Percentiles rank a stretch among this genome's conserved stretches.
Conservation (phyloP, 2,329 filamentous ascomycete species). For the Neodidymelliopsis sp. region DNA sequence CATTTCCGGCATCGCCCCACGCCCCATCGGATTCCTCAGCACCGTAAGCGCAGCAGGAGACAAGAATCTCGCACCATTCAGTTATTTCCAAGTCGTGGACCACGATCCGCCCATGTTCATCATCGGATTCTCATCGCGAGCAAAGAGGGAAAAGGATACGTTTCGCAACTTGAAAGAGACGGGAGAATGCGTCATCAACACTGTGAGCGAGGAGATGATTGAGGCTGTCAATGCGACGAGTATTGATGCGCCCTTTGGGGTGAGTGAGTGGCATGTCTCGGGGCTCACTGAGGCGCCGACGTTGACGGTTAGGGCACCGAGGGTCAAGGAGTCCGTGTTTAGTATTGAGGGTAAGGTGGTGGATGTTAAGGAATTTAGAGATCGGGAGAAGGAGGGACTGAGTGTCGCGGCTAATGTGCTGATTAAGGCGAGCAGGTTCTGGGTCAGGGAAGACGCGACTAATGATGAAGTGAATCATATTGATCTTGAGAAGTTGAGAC, state of each 20-base stretch:
- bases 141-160: constrained; percentile 24
- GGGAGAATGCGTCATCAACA: constrained; percentile 66
- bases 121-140: constrained; percentile 25
- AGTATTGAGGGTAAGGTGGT: constrained; percentile 78
- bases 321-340: constrained; percentile 81
- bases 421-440: constrained; percentile 83
- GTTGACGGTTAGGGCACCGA: constrained; percentile 68
- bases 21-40: constrained; percentile 27
- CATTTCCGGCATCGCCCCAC: constrained; percentile 23
- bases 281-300: constrained; percentile 74
- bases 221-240: constrained; percentile 81
- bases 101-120: constrained; percentile 32
- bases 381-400: constrained; percentile 75
- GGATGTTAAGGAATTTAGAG: constrained; percentile 71
- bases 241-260: constrained; percentile 77
- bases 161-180: constrained; percentile 30
- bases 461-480: constrained; percentile 75
- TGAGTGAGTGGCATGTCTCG: constrained; percentile 76
- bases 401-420: constrained; percentile 66
- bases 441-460: constrained; percentile 83
- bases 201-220: constrained; percentile 79
- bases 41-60: constrained; percentile 21
- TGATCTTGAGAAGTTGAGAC: constrained; percentile 72
- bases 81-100: constrained; percentile 38
- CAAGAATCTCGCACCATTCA: constrained; percentile 37